phyloP scores from a whole-genome alignment of 2,329 filamentous ascomycete genomes.

The Knoxdaviesia proteae region DNA sequence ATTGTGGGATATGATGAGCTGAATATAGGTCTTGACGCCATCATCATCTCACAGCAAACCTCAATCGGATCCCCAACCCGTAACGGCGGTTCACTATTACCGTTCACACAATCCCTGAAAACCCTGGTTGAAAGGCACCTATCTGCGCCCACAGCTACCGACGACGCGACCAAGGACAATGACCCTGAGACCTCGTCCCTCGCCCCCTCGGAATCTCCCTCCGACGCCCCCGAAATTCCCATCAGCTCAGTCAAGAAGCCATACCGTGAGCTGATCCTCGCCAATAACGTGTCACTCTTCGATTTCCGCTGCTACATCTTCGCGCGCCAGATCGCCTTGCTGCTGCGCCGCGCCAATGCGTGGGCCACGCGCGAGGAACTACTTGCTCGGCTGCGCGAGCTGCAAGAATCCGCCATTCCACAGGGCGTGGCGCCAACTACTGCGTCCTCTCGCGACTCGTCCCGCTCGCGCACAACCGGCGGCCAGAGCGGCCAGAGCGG shows the following conservation, averaged over 20 bases:
- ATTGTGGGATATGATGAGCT: constrained; percentile 90
- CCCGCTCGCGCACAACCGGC: constrained; percentile 11
- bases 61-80: constrained; percentile 33
- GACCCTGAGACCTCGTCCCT: constrained; percentile 11
- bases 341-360: constrained; percentile 65
- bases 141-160: background rate
- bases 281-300: constrained; percentile 88
- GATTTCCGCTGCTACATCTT: constrained; percentile 94
- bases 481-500: background rate
- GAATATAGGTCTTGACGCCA: constrained; percentile 63
- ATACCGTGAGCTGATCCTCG: constrained; percentile 79
- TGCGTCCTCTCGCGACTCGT: no score
- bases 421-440: constrained; percentile 29
- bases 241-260: constrained; percentile 49
- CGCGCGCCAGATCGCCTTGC: constrained; percentile 61
- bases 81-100: constrained; percentile 51
- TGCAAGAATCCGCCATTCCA: constrained; percentile 32
- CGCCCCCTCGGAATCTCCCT: no score
- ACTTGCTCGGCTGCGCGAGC: constrained; percentile 38
- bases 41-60: constrained; percentile 52
- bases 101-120: constrained; percentile 54
- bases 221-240: constrained; percentile 24
- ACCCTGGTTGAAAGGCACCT: constrained; percentile 22
- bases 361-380: constrained; percentile 41
- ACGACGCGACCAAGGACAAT: constrained; percentile 12